Evolutionary conservation across 2,329 filamentous ascomycete species (phyloP).

Genomic region (Chaetoscypha palmicola): DNA sequence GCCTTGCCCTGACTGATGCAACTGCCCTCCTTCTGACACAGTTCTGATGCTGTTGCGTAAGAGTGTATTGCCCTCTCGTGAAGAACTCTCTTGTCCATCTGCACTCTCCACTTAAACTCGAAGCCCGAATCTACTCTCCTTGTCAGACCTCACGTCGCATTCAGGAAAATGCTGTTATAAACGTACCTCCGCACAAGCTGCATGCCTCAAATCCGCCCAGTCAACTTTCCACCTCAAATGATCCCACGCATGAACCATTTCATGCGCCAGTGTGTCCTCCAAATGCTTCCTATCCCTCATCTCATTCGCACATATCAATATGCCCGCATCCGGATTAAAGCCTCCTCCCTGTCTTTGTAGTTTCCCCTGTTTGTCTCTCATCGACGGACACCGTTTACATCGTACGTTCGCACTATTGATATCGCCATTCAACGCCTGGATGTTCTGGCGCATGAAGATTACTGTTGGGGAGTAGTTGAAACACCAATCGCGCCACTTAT

Average conservation of each 20-base stretch:
- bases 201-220: slow-evolving; percentile 73
- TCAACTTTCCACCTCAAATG: slow-evolving; percentile 88
- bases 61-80: slow-evolving; percentile 73
- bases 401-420: slow-evolving; percentile 69
- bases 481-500: slow-evolving; percentile 75
- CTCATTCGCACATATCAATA: slow-evolving; percentile 88
- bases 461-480: slow-evolving; percentile 80
- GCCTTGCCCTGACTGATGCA: slow-evolving; percentile 69
- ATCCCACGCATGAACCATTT: slow-evolving; percentile 98
- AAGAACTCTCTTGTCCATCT: slow-evolving; percentile 83
- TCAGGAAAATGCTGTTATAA: not conserved
- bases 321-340: slow-evolving; percentile 80
- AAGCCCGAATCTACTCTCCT: slow-evolving; percentile 69
- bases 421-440: slow-evolving; percentile 69
- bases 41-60: slow-evolving; percentile 89
- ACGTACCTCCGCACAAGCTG: slow-evolving; percentile 83
- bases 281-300: slow-evolving; percentile 71
- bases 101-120: slow-evolving; percentile 89
- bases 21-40: slow-evolving; percentile 81
- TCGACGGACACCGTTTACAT: slow-evolving; percentile 68
- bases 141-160: slow-evolving; percentile 15
- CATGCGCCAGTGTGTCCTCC: slow-evolving; percentile 91
- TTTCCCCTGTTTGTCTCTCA: slow-evolving; percentile 39
- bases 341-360: slow-evolving; percentile 64
- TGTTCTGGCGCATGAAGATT: slow-evolving; percentile 77